Percentiles rank a stretch among this genome's conserved stretches.
Conservation (phyloP, 768 basidiomycete genomes). For the Hirschioporus abietinus region DNA sequence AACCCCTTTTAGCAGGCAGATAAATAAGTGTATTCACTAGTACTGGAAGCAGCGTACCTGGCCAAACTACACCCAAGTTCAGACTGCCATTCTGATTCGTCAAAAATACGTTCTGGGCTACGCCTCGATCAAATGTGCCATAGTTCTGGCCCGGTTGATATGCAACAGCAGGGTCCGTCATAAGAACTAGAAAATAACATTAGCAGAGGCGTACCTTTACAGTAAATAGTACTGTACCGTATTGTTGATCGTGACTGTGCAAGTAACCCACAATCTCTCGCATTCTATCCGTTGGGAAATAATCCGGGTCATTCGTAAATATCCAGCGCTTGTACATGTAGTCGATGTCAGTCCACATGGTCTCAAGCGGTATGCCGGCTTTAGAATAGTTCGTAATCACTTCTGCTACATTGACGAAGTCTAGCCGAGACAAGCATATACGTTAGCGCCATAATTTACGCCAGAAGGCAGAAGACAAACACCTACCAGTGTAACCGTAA, state of each 20-base stretch:
- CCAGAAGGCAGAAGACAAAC: slow-evolving; percentile 5
- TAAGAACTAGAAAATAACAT: slow-evolving; percentile 40
- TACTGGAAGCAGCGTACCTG: slow-evolving; percentile 33
- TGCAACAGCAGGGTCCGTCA: slow-evolving; percentile 71
- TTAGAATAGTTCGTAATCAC: slow-evolving; percentile 59
- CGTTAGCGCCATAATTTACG: background rate
- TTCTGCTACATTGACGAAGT: slow-evolving; percentile 54
- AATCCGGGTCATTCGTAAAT: slow-evolving; percentile 63
- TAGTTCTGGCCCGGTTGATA: slow-evolving; percentile 44
- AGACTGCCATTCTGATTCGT: slow-evolving; percentile 57
- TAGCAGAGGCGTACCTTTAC: background rate
- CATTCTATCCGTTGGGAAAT: slow-evolving; percentile 60
- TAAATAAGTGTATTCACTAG: background rate
- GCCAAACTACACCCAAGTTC: slow-evolving; percentile 59
- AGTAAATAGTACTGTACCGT: slow-evolving; percentile 32
- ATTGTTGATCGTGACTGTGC: slow-evolving; percentile 55
- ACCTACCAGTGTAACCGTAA: slow-evolving; percentile 57
- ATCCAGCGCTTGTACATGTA: slow-evolving; percentile 66
- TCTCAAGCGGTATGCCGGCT: slow-evolving; percentile 63
- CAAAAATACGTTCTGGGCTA: slow-evolving; percentile 49
- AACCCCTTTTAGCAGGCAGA: slow-evolving; percentile 32
- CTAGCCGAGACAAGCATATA: slow-evolving; percentile 24
- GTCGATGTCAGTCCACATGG: slow-evolving; percentile 80
- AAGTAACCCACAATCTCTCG: slow-evolving; percentile 61
- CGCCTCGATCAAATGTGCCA: slow-evolving; percentile 50